Evolutionary conservation across 768 basidiomycete genomes (phyloP).

Genomic region (Collybia nuda): DNA sequence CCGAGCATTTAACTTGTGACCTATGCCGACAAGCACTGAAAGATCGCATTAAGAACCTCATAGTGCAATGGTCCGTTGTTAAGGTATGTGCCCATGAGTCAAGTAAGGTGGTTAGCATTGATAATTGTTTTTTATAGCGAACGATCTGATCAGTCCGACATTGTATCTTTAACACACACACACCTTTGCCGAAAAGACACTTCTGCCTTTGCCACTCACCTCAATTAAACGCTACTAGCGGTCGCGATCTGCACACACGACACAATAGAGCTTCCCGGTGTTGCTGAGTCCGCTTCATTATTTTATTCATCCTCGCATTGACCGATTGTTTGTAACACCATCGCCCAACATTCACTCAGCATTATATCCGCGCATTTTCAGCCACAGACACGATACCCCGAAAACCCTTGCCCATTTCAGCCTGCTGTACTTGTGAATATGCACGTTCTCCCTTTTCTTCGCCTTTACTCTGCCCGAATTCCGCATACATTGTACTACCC

Average conservation of each 20-base stretch:
- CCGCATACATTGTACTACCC: slow-evolving; percentile 4
- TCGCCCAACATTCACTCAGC: too few relatives aligned
- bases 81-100: slow-evolving; percentile 46
- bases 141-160: slow-evolving; percentile 44
- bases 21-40: slow-evolving; percentile 62
- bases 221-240: too few relatives aligned
- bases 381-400: too few relatives aligned
- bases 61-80: slow-evolving; percentile 77
- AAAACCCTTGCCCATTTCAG: too few relatives aligned
- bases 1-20: slow-evolving; percentile 68
- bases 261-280: neutral
- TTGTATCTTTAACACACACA: neutral
- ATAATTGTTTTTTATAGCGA: slow-evolving; percentile 32
- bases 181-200: too few relatives aligned
- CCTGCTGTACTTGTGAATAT: too few relatives aligned
- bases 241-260: too few relatives aligned
- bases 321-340: too few relatives aligned
- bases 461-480: neutral
- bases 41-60: slow-evolving; percentile 66
- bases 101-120: neutral
- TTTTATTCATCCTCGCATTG: neutral
- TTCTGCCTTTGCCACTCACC: too few relatives aligned
- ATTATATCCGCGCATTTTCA: too few relatives aligned
- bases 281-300: neutral
- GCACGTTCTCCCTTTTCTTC: too few relatives aligned